Base-by-base conservation (phyloP, 805 yeast species). In the Suhomyces prunicola region DNA sequence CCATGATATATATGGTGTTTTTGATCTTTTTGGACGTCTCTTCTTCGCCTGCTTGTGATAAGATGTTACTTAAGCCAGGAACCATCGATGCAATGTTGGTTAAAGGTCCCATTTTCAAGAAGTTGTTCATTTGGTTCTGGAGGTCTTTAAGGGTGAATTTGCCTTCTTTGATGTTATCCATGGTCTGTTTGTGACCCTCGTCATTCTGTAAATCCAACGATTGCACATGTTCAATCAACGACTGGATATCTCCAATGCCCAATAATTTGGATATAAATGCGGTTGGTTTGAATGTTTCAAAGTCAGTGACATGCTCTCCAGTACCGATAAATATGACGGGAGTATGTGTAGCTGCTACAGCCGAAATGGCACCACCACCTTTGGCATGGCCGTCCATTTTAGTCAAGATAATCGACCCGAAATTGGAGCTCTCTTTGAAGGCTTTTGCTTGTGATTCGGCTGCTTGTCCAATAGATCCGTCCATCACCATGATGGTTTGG, bases 281-380 rank as follows among this genome's bases (percentile, higher is more conserved):
- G 58, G 85, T 82, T 24, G 98, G 97, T 23, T 94, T 86, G 68
- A 93, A 93, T 47, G 88, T 83, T 70, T 94, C 99, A 55, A 93
- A 80, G 68, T 93, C 98, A 52, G 87, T 88, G 36, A 92, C 88
- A 66, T 94, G 99, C 70, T 93, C 99, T 67, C 99, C 99, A 2
- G 98, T 93, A 82, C 99, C 99, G 54, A 93, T 94, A 66, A 93
- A 93, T 7, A 88, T 89, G 60, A 93, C 87, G 6, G 99, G 99
- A 0, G 98, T 94, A 51, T 88, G 80, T 2, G 98, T 93, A 2
- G 97, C 94, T 2, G 99, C 99, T 51, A 93, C 97, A 0, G 99
- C 99, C 40, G 97, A 90, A 51, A 93, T 92, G 29, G 99, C 99
- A 78, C 99, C 99, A 74, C 99, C 99, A 69, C 99, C 99, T 73